Conservation (phyloP, 192 early-diverging fungal species). For the Backusella morwellensis region DNA sequence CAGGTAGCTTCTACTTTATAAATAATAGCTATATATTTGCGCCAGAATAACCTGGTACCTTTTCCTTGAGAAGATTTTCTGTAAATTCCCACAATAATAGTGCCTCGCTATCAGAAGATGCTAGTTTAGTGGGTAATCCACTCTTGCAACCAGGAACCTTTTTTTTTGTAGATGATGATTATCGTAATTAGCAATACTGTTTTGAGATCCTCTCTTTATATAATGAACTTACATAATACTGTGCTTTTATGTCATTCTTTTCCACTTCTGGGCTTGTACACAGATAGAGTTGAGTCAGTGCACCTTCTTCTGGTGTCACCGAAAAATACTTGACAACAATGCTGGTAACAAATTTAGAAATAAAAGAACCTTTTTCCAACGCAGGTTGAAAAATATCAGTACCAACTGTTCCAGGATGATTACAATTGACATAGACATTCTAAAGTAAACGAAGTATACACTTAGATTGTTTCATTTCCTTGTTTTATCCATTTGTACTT, state of each 20-base stretch:
- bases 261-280: constrained; percentile 51
- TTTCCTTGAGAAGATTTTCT: constrained; percentile 26
- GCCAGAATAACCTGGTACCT: constrained; percentile 26
- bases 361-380: background rate
- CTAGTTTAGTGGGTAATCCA: background rate
- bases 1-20: background rate
- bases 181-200: background rate
- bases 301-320: constrained; percentile 38
- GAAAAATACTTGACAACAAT: constrained; percentile 18
- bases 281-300: constrained; percentile 45
- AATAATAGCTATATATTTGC: constrained; percentile 14
- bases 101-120: constrained; percentile 1
- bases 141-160: constrained; percentile 11
- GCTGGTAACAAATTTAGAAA: background rate
- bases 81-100: constrained; percentile 26
- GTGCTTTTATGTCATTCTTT: constrained; percentile 34
- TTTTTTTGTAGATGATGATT: background rate
- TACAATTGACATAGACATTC: constrained; percentile 28
- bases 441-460: background rate
- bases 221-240: constrained; percentile 32
- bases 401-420: constrained; percentile 25
- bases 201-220: background rate
- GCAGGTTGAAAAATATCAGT: constrained; percentile 3
- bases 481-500: background rate
- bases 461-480: background rate